A percentile compares a stretch with the other conserved stretches of the same genome.
phyloP scores from a whole-genome alignment of 352 stramenopile species.

The Blastocystis sp. region DNA sequence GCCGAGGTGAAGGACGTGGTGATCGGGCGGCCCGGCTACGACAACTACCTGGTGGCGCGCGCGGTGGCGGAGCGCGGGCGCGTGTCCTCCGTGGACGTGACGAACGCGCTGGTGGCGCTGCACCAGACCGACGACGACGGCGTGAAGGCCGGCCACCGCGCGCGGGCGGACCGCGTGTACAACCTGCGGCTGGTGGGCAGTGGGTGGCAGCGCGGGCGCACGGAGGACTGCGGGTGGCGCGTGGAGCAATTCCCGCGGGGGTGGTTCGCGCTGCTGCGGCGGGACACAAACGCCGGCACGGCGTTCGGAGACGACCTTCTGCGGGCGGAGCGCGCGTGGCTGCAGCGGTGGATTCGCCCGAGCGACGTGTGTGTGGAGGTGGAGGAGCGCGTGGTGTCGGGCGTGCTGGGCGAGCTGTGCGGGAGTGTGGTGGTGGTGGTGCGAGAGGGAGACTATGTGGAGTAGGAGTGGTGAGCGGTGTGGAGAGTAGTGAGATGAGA shows the following conservation, averaged over 20 bases:
- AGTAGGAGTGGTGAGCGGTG: not conserved
- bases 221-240: slow-evolving; percentile 24
- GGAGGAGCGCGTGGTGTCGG: not conserved
- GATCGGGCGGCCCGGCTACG: slow-evolving; percentile 38
- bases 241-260: slow-evolving; percentile 31
- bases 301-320: slow-evolving; percentile 21
- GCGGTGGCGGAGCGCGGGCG: not conserved
- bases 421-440: slow-evolving; percentile 33
- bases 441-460: not conserved
- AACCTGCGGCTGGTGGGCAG: slow-evolving; percentile 41
- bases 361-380: not conserved
- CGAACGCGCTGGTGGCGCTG: slow-evolving; percentile 29
- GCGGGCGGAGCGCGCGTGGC: not conserved
- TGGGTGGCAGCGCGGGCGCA: slow-evolving; percentile 39
- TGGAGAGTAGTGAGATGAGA: not conserved
- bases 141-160: slow-evolving; percentile 35
- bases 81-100: slow-evolving; percentile 46
- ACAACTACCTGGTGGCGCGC: slow-evolving; percentile 58
- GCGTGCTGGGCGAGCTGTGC: not conserved
- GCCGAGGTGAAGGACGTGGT: slow-evolving; percentile 1
- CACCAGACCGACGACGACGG: slow-evolving; percentile 50
- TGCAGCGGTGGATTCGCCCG: not conserved
- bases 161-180: not conserved
- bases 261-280: not conserved
- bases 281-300: not conserved